Conservation (phyloP, 805 yeast genomes). For the Lipomyces japonicus region DNA sequence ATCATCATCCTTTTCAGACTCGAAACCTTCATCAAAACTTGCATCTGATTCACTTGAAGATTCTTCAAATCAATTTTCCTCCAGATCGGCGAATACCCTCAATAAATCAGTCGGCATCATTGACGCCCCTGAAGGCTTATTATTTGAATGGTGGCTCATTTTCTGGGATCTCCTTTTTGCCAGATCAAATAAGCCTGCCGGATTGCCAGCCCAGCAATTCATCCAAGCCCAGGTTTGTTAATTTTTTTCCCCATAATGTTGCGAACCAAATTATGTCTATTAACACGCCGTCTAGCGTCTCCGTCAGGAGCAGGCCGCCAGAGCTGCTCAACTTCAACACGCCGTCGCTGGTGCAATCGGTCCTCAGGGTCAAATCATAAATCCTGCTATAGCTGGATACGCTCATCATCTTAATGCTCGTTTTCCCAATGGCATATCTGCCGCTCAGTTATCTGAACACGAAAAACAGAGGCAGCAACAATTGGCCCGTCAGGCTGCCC, state of each 20-base stretch:
- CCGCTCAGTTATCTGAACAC: constrained; percentile 29
- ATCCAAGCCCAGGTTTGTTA: constrained; percentile 44
- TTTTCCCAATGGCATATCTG: constrained; percentile 23
- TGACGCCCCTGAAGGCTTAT: constrained; percentile 83
- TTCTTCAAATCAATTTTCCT: background rate
- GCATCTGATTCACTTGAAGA: background rate
- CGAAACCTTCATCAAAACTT: background rate
- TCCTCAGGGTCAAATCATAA: constrained; percentile 27
- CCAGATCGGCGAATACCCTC: constrained; percentile 4
- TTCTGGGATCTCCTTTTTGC: constrained; percentile 94
- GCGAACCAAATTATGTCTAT: background rate
- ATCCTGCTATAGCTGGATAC: constrained; percentile 15
- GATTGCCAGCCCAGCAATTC: constrained; percentile 61
- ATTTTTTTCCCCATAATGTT: background rate
- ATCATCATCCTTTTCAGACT: constrained; percentile 1
- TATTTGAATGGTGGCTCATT: constrained; percentile 94
- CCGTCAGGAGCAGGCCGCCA: constrained; percentile 44
- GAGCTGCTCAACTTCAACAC: constrained; percentile 40
- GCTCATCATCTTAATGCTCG: constrained; percentile 13
- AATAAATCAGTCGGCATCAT: constrained; percentile 37
- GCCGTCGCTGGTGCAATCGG: constrained; percentile 14
- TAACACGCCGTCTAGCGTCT: constrained; percentile 42
- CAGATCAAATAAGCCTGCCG: constrained; percentile 59
- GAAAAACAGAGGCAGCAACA: constrained; percentile 32
- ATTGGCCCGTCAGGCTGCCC: constrained; percentile 34